A percentile compares a stretch with the other conserved stretches of the same genome.
Conservation (phyloP, 2,329 filamentous ascomycete genomes). For the Cryphonectria nitschkei region DNA sequence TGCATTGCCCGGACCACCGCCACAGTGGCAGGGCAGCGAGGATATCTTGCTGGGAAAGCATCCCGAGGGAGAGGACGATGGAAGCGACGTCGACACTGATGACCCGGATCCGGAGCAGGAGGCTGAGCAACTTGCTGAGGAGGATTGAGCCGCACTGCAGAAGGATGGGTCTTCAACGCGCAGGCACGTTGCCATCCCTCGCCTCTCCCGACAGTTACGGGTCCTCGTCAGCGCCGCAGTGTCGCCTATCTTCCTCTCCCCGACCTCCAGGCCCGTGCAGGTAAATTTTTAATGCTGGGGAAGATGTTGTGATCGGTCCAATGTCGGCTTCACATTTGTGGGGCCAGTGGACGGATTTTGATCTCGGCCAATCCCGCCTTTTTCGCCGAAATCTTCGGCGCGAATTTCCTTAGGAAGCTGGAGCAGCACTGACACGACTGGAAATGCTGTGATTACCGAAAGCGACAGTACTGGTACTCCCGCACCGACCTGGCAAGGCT, state of each 20-base stretch:
- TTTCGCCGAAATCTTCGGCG: slow-evolving; percentile 28
- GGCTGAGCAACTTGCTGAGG: slow-evolving; percentile 29
- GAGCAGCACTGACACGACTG: not conserved
- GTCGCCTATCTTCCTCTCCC: slow-evolving; percentile 13
- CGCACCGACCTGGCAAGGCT: not conserved
- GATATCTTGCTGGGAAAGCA: slow-evolving; percentile 57
- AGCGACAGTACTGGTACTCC: not conserved
- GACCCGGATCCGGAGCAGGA: slow-evolving; percentile 35
- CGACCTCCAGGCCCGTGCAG: slow-evolving; percentile 6
- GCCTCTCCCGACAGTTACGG: not conserved
- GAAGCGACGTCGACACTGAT: slow-evolving; percentile 44
- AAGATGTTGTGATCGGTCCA: slow-evolving; percentile 25
- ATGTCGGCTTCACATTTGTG: slow-evolving; percentile 26
- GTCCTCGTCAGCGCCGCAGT: slow-evolving; percentile 12
- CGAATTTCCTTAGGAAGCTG: slow-evolving; percentile 2
- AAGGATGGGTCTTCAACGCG: slow-evolving; percentile 8
- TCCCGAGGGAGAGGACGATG: slow-evolving; percentile 37
- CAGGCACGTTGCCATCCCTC: slow-evolving; percentile 1
- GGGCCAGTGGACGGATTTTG: slow-evolving; percentile 16
- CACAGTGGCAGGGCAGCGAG: slow-evolving; percentile 70
- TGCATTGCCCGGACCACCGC: slow-evolving; percentile 61
- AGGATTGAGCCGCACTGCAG: slow-evolving; percentile 29
- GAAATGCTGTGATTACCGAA: not conserved
- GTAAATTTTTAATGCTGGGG: slow-evolving; percentile 23
- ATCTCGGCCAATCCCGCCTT: slow-evolving; percentile 29